These are phyloP conservation scores for Microcos paniculata DNA, from an alignment of 345 rosid species.

Conservation along the genomic window DNA sequence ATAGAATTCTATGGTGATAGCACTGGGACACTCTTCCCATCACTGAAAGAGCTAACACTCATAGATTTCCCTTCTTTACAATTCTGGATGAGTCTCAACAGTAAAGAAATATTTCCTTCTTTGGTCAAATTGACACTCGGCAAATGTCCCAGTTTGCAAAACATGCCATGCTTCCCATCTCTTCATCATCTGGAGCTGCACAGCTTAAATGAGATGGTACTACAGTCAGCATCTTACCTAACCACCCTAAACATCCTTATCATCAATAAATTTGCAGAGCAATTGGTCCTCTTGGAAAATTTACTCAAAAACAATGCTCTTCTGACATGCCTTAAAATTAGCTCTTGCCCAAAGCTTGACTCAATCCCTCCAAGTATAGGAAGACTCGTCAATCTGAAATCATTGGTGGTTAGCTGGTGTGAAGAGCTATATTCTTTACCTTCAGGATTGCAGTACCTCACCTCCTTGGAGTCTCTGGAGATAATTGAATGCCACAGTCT, in stretches of 20 bases:
- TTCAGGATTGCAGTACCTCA: conserved; percentile 11
- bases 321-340: conserved; percentile 11
- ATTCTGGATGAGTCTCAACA: conserved; percentile 22
- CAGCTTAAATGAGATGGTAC: conserved; percentile 12
- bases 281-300: background rate
- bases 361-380: conserved; percentile 1
- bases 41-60: conserved; percentile 17
- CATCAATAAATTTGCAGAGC: conserved; percentile 11
- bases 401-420: conserved; percentile 21
- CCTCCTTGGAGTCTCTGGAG: conserved; percentile 22
- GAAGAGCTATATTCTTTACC: conserved; percentile 18
- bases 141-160: conserved; percentile 25
- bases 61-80: conserved; percentile 18
- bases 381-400: conserved; percentile 16
- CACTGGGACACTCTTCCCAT: conserved; percentile 8
- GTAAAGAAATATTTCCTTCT: conserved; percentile 19
- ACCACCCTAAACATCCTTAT: conserved; percentile 9
- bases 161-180: conserved; percentile 20
- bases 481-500: conserved; percentile 19
- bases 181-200: conserved; percentile 22
- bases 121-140: conserved; percentile 19
- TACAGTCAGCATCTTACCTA: conserved; percentile 14
- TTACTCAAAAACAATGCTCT: conserved; percentile 11
- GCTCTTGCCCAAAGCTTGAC: conserved; percentile 18
- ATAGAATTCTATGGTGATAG: conserved; percentile 23